These are phyloP conservation scores for Mucor lusitanicus DNA, from an alignment of 371 early-diverging fungal genomes.

Conservation along the genomic window DNA sequence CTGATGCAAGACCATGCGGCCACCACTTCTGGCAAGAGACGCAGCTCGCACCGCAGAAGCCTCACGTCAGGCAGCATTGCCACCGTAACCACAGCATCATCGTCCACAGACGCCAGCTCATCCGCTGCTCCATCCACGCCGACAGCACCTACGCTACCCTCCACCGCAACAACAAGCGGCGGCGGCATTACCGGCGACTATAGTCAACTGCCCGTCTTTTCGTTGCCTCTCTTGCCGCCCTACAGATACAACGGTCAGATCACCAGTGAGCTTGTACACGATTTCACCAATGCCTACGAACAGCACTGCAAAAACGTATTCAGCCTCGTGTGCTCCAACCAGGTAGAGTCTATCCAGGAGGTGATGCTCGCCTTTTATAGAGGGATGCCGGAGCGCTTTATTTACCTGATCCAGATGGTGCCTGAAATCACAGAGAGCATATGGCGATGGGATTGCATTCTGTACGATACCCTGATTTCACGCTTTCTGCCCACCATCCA, in stretches of 20 bases:
- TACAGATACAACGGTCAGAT: conserved; percentile 1
- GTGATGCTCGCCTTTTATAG: conserved; percentile 26
- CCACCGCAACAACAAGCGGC: not conserved
- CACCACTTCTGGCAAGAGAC: not conserved
- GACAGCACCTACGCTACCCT: not conserved
- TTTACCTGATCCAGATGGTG: conserved; percentile 15
- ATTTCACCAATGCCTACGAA: conserved; percentile 22
- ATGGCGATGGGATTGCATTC: conserved; percentile 57
- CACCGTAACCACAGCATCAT: not conserved
- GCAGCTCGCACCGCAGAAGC: not conserved
- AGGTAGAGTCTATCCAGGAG: conserved; percentile 4
- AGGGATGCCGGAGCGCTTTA: conserved; percentile 21
- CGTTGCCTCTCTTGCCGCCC: not conserved
- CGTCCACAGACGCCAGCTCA: not conserved
- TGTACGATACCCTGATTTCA: conserved; percentile 56
- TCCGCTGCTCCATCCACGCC: not conserved
- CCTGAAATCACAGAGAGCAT: conserved; percentile 46
- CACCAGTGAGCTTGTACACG: not conserved
- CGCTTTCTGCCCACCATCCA: conserved; percentile 40
- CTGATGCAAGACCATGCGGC: not conserved
- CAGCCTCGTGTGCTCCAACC: conserved; percentile 1
- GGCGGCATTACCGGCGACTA: not conserved
- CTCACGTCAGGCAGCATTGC: not conserved
- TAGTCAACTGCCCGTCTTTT: not conserved
- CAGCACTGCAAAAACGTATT: conserved; percentile 24